Conservation (phyloP, 2,329 filamentous ascomycete genomes). For the Escovopsis sp. region DNA sequence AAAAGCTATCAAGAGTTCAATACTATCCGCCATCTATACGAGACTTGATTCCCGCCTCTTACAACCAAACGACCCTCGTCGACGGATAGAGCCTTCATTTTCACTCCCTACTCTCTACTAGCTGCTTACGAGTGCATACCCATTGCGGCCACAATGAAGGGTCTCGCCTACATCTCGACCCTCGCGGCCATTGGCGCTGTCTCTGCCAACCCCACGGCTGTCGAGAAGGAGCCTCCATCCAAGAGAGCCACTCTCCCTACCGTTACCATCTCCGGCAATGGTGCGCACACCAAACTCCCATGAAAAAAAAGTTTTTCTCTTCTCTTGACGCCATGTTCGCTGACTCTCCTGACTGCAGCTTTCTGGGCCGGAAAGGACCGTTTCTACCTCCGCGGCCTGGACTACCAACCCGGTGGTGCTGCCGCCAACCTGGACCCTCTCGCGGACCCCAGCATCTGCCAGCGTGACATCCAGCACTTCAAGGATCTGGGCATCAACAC, state of each 20-base stretch:
- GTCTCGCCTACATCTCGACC: conserved; percentile 29
- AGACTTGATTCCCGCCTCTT: no score
- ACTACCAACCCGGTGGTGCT: conserved; percentile 49
- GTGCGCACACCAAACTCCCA: conserved; percentile 27
- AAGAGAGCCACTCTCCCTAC: conserved; percentile 36
- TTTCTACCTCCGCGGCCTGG: conserved; percentile 46
- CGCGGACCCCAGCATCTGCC: conserved; percentile 53
- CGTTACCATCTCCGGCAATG: conserved; percentile 42
- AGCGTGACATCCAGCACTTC: conserved; percentile 70
- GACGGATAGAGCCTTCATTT: no score
- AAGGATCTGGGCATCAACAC: conserved; percentile 80
- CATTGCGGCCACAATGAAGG: conserved; percentile 40
- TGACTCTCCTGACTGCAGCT: conserved; percentile 26
- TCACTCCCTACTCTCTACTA: no score
- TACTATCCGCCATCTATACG: no score
- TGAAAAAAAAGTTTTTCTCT: no score
- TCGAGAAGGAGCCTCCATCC: conserved; percentile 30
- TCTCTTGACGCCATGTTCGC: conserved; percentile 1
- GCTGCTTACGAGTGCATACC: no score
- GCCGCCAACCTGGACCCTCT: conserved; percentile 55
- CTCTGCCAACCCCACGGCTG: conserved; percentile 35
- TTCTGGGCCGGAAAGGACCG: conserved; percentile 39
- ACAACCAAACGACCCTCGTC: no score
- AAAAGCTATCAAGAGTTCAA: no score
- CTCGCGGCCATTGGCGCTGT: conserved; percentile 31